Conservation (phyloP, 2,329 filamentous ascomycete species). For the Hypomyces rosellus region DNA sequence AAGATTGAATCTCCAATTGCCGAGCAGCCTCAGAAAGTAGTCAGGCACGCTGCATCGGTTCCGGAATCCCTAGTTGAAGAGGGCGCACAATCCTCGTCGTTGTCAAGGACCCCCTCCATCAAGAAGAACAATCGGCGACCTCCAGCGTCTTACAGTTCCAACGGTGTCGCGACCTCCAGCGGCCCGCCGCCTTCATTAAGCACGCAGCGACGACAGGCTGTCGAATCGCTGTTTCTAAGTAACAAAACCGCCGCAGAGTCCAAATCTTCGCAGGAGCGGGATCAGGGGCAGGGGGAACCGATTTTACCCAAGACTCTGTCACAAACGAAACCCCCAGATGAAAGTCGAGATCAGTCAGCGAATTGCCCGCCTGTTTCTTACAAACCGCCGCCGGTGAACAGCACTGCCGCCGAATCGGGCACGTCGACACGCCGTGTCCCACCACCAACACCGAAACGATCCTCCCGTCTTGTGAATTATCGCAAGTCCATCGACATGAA, state of each 20-base stretch:
- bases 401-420: conserved; percentile 24
- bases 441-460: conserved; percentile 43
- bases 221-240: conserved; percentile 21
- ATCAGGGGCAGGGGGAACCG: conserved; percentile 41
- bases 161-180: conserved; percentile 26
- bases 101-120: conserved; percentile 21
- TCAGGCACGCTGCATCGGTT: conserved; percentile 13
- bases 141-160: conserved; percentile 32
- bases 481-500: conserved; percentile 53
- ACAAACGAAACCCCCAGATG: conserved; percentile 38
- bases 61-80: conserved; percentile 10
- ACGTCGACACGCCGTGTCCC: conserved; percentile 30
- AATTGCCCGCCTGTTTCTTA: conserved; percentile 46
- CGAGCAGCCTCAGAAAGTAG: conserved; percentile 1
- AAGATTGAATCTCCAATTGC: conserved; percentile 7
- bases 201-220: conserved; percentile 27
- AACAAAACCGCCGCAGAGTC: conserved; percentile 17
- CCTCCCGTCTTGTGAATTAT: conserved; percentile 51
- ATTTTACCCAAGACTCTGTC: conserved; percentile 39
- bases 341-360: conserved; percentile 35
- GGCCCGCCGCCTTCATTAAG: conserved; percentile 26
- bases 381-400: conserved; percentile 31
- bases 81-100: conserved; percentile 17
- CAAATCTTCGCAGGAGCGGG: conserved; percentile 15
- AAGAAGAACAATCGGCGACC: conserved; percentile 32